Percentiles rank a stretch among this genome's conserved stretches.
These are phyloP conservation scores for Saccharomycopsis capsularis DNA, from an alignment of 805 yeast species.

Conservation along the genomic window DNA sequence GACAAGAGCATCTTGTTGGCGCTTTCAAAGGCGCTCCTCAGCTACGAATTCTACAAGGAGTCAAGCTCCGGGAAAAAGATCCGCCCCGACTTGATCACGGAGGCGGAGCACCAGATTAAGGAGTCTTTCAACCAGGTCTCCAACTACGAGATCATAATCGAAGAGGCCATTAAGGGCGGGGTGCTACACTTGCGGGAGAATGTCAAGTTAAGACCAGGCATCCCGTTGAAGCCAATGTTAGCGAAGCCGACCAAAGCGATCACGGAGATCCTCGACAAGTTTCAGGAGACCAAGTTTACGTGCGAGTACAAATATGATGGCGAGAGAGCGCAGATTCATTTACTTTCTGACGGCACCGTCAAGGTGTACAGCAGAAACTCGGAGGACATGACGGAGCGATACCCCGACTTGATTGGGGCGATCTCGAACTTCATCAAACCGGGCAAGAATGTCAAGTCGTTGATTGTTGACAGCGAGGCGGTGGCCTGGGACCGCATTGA, in stretches of 20 bases:
- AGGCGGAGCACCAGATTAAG: conserved; percentile 72
- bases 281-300: conserved; percentile 77
- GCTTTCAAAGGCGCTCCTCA: conserved; percentile 73
- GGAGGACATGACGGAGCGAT: conserved; percentile 93
- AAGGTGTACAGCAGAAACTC: conserved; percentile 87
- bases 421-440: conserved; percentile 49
- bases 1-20: conserved; percentile 86
- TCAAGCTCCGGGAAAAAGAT: conserved; percentile 26
- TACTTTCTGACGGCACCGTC: conserved; percentile 56
- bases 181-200: conserved; percentile 55
- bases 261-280: conserved; percentile 84
- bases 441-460: conserved; percentile 36
- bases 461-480: conserved; percentile 92
- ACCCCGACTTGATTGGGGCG: conserved; percentile 79
- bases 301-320: conserved; percentile 98
- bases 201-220: conserved; percentile 79
- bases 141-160: conserved; percentile 75
- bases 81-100: conserved; percentile 40
- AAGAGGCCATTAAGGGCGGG: conserved; percentile 60
- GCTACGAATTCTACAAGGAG: conserved; percentile 41
- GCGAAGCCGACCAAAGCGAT: conserved; percentile 96
- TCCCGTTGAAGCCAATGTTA: conserved; percentile 95
- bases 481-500: conserved; percentile 90
- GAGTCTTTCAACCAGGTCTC: conserved; percentile 89
- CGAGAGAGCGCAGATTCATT: conserved; percentile 92